A percentile compares a stretch with the other conserved stretches of the same genome.
Conservation (phyloP, 2,329 filamentous ascomycete species). For the Chrysoporthe austroafricana region DNA sequence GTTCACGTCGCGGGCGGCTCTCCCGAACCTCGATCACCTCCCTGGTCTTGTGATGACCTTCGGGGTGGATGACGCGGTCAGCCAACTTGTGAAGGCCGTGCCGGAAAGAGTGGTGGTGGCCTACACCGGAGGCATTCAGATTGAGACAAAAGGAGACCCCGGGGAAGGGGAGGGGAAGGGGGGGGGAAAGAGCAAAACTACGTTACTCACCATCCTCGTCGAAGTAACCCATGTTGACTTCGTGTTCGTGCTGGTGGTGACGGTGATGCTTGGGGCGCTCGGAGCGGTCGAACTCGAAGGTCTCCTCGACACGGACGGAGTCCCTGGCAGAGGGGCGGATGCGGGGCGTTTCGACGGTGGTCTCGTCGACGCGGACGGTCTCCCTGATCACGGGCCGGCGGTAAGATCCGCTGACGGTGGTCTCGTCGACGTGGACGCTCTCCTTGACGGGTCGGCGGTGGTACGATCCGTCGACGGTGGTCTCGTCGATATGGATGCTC, state of each 20-base stretch:
- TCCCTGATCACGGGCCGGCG: slow-evolving; percentile 39
- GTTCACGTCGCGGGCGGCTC: slow-evolving; percentile 37
- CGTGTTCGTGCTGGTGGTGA: slow-evolving; percentile 41
- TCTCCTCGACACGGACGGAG: slow-evolving; percentile 55
- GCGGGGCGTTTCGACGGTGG: slow-evolving; percentile 44
- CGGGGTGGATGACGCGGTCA: slow-evolving; percentile 56
- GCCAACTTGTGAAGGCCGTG: slow-evolving; percentile 60
- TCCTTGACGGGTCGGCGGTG: slow-evolving; percentile 51
- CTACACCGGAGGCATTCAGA: slow-evolving; percentile 40
- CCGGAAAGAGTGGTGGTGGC: slow-evolving; percentile 64
- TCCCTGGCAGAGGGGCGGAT: slow-evolving; percentile 43
- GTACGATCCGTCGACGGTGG: slow-evolving; percentile 45
- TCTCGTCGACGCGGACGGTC: slow-evolving; percentile 36
- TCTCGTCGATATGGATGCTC: slow-evolving; percentile 35
- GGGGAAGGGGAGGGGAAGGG: not conserved
- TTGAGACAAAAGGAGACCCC: slow-evolving; percentile 20
- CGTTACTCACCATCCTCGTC: slow-evolving; percentile 60
- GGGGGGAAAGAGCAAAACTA: slow-evolving; percentile 19
- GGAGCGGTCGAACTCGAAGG: slow-evolving; percentile 59
- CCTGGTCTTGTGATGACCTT: slow-evolving; percentile 49
- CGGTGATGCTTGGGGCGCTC: slow-evolving; percentile 36
- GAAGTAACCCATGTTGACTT: slow-evolving; percentile 68
- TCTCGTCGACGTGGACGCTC: slow-evolving; percentile 61
- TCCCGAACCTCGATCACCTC: slow-evolving; percentile 56
- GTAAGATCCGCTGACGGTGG: slow-evolving; percentile 45